Conservation (phyloP, 202 grass and related monocot genomes). For the Dendrocalamus latiflorus region DNA sequence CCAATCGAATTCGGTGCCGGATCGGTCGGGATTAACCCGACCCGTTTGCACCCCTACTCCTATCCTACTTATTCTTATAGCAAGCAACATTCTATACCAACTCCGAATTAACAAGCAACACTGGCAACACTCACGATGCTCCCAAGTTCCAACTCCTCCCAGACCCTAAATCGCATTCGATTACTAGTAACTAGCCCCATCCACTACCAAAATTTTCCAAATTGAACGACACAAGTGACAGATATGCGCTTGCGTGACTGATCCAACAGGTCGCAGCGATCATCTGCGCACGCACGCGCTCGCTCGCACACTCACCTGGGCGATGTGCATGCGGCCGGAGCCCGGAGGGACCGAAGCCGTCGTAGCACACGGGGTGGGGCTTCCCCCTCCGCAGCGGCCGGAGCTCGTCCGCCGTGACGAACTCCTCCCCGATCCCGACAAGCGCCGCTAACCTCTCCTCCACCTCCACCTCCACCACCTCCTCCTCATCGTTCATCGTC, state of each 20-base stretch:
- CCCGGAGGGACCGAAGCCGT: conserved; percentile 63
- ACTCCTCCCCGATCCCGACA: conserved; percentile 41
- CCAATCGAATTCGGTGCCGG: too few species aligned
- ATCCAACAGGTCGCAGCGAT: neutral
- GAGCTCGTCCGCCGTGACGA: conserved; percentile 35
- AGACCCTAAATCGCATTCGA: too few species aligned
- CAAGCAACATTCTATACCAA: too few species aligned
- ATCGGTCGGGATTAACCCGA: too few species aligned
- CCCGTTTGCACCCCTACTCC: too few species aligned
- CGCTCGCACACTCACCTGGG: conserved; percentile 47
- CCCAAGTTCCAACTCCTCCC: too few species aligned
- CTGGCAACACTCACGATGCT: too few species aligned
- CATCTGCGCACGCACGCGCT: neutral
- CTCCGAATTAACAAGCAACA: too few species aligned
- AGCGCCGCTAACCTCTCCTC: conserved; percentile 34
- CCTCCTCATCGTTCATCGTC: neutral
- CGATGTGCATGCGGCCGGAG: conserved; percentile 61
- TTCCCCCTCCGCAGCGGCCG: conserved; percentile 18
- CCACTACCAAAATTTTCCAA: neutral
- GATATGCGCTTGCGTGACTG: neutral
- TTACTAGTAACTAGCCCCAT: neutral
- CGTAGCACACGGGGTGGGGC: conserved; percentile 44
- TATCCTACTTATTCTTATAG: too few species aligned
- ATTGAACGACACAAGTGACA: neutral
- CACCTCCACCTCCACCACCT: too few species aligned